phyloP scores from a whole-genome alignment of 352 stramenopile genomes.

The Globisporangium okanoganense region DNA sequence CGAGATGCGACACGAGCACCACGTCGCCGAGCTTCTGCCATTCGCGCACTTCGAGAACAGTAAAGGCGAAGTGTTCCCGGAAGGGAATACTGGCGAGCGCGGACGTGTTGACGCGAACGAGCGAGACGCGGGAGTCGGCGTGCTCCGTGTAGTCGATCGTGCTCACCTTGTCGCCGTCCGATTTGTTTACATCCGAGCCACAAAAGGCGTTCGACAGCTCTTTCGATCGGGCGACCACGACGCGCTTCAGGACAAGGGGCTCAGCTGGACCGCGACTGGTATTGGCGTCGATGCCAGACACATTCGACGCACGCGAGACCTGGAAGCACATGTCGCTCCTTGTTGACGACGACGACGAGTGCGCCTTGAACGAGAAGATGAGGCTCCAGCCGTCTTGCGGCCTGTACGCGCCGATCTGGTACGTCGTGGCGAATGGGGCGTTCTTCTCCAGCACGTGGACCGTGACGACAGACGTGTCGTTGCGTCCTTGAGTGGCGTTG shows the following conservation, averaged over 20 bases:
- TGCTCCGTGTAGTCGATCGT: not conserved
- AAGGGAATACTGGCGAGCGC: not conserved
- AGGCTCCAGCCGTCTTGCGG: not conserved
- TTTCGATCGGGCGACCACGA: not conserved
- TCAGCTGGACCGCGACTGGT: not conserved
- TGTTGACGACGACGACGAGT: not conserved
- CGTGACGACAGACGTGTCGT: not conserved
- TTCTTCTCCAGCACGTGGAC: not conserved
- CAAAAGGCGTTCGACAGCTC: not conserved
- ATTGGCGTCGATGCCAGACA: no score
- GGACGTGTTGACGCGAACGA: not conserved
- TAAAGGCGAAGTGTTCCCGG: not conserved
- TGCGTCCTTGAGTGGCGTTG: not conserved
- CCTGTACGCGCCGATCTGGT: not conserved
- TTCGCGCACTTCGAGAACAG: not conserved
- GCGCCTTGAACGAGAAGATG: not conserved
- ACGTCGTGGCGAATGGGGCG: not conserved
- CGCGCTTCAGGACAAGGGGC: not conserved
- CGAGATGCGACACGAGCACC: not conserved
- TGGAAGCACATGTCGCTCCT: not conserved
- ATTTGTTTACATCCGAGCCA: not conserved
- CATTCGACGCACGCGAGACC: not conserved
- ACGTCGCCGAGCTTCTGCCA: not conserved
- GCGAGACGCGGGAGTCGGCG: not conserved
- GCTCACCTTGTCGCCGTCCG: not conserved